A percentile compares a stretch with the other conserved stretches of the same genome.
Evolutionary conservation across 139 green algal species (phyloP).

Genomic region (Tetraselmis striata): DNA sequence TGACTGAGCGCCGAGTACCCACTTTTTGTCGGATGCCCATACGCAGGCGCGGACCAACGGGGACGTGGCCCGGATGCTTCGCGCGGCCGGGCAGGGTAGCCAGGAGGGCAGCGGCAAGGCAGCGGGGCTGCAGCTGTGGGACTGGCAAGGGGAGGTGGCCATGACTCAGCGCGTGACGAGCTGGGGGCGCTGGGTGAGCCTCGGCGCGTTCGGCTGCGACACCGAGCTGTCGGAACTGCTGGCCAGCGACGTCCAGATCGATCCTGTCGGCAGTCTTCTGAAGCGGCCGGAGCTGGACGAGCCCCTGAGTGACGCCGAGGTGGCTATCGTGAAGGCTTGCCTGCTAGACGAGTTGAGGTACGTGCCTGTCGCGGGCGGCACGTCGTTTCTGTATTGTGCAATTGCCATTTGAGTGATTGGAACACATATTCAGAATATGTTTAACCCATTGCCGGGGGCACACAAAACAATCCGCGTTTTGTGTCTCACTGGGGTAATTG

Average conservation of each 20-base stretch:
- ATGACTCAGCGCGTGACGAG: background rate
- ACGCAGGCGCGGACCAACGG: background rate
- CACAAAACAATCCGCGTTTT: too few relatives aligned
- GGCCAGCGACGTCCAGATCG: background rate
- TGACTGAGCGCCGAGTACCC: background rate
- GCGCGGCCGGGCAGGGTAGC: background rate
- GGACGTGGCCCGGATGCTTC: background rate
- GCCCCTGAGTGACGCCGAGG: background rate
- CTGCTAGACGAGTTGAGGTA: background rate
- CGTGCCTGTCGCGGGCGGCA: background rate
- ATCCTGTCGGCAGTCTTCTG: background rate
- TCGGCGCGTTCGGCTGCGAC: background rate
- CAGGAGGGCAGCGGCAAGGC: background rate
- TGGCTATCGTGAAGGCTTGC: background rate
- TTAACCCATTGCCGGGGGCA: too few relatives aligned
- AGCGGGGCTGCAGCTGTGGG: background rate
- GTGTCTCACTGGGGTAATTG: too few relatives aligned
- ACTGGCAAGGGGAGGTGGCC: background rate
- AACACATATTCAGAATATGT: background rate
- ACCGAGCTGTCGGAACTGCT: too few relatives aligned
- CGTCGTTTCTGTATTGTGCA: background rate
- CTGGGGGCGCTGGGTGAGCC: background rate
- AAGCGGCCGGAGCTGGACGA: background rate
- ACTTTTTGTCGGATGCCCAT: too few relatives aligned
- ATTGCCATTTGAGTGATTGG: background rate